phyloP scores from a whole-genome alignment of 108 stramenopile species.

The Cyclotella kingstonii region DNA sequence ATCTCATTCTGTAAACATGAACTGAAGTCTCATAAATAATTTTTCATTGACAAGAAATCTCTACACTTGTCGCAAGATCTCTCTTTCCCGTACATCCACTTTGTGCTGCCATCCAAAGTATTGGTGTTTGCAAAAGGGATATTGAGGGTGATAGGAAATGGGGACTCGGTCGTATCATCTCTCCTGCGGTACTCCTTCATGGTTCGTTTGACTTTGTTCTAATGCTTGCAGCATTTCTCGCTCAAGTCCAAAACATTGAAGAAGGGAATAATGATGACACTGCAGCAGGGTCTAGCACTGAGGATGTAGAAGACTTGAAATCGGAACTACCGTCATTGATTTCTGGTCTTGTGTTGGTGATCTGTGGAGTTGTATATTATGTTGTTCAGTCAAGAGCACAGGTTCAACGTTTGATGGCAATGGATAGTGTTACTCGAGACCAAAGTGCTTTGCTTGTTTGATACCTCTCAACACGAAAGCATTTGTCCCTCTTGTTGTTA shows the following conservation, averaged over 20 bases:
- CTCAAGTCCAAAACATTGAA: constrained; percentile 21
- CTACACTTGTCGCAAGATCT: constrained; percentile 63
- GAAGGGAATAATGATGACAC: constrained; percentile 35
- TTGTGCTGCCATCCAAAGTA: constrained; percentile 78
- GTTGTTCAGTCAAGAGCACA: constrained; percentile 35
- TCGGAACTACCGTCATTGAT: constrained; percentile 32
- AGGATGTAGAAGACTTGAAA: constrained; percentile 8
- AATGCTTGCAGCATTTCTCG: constrained; percentile 65
- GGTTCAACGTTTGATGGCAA: constrained; percentile 24
- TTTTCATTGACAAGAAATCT: constrained; percentile 49
- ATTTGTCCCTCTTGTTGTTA: too few relatives aligned
- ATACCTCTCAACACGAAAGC: too few relatives aligned
- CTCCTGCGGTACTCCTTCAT: constrained; percentile 78
- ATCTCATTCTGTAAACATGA: neutral
- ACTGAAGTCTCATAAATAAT: neutral
- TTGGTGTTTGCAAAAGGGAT: constrained; percentile 76
- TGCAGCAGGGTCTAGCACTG: neutral
- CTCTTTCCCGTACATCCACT: constrained; percentile 85
- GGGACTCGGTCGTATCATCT: constrained; percentile 54
- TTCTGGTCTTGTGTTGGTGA: constrained; percentile 32
- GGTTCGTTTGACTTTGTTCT: constrained; percentile 80
- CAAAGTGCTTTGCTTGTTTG: constrained; percentile 29
- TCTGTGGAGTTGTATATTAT: constrained; percentile 36
- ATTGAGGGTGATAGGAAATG: constrained; percentile 52
- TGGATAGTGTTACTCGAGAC: constrained; percentile 30